Percentiles rank a stretch among this genome's conserved stretches.
These are phyloP conservation scores for Lagenidium giganteum DNA, from an alignment of 352 stramenopile species.

Conservation along the genomic window DNA sequence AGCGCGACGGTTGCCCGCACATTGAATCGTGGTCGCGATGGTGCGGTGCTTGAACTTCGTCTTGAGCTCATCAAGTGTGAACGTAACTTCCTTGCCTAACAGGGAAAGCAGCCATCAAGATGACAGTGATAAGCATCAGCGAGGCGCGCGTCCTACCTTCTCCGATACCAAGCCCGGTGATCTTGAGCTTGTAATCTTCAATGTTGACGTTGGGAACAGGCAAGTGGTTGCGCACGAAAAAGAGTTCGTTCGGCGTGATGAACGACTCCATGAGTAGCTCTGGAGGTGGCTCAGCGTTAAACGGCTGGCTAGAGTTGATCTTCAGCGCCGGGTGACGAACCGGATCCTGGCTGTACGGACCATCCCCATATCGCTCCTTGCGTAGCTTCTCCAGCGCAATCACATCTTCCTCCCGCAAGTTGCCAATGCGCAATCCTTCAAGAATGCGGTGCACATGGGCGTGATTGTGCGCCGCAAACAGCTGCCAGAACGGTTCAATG, in stretches of 20 bases:
- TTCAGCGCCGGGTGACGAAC: slow-evolving; percentile 81
- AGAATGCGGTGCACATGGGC: slow-evolving; percentile 90
- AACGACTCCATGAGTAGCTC: slow-evolving; percentile 92
- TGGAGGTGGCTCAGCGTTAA: slow-evolving; percentile 93
- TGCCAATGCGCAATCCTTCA: slow-evolving; percentile 88
- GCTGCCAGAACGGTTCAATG: slow-evolving; percentile 93
- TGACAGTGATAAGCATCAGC: too few relatives aligned
- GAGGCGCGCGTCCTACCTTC: slow-evolving; percentile 26
- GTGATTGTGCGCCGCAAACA: slow-evolving; percentile 96
- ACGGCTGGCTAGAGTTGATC: slow-evolving; percentile 92
- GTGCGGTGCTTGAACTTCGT: slow-evolving; percentile 89
- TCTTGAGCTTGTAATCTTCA: slow-evolving; percentile 58
- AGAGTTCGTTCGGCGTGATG: slow-evolving; percentile 95
- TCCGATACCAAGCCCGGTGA: slow-evolving; percentile 53
- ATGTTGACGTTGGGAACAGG: slow-evolving; percentile 89
- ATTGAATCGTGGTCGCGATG: slow-evolving; percentile 95
- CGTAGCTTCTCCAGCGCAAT: slow-evolving; percentile 78
- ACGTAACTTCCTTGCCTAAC: slow-evolving; percentile 24
- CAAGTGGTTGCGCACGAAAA: slow-evolving; percentile 98
- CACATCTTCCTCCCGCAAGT: slow-evolving; percentile 84
- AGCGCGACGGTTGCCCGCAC: slow-evolving; percentile 93
- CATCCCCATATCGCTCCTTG: slow-evolving; percentile 81
- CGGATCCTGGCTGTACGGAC: slow-evolving; percentile 93
- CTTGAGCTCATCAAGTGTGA: slow-evolving; percentile 89
- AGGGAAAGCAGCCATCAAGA: too few relatives aligned